Evolutionary conservation across 1,139 yeast genomes (phyloP).

Genomic region (Hyphopichia burtonii): DNA sequence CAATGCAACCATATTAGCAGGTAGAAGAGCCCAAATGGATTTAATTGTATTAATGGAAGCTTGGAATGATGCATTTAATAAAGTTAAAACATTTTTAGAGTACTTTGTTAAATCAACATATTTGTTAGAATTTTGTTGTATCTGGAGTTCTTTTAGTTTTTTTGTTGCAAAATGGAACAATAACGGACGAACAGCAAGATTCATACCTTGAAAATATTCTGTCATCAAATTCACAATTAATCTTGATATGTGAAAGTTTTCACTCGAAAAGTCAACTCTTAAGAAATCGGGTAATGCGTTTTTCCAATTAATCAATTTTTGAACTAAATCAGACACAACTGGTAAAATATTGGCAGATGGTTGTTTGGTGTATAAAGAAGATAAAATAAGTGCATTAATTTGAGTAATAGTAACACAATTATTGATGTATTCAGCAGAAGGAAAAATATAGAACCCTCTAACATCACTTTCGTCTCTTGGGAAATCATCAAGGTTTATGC

Average conservation of each 20-base stretch:
- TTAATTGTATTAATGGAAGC: constrained; percentile 80
- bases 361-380: constrained; percentile 72
- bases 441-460: constrained; percentile 63
- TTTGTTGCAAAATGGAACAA: constrained; percentile 76
- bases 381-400: constrained; percentile 71
- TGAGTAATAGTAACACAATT: constrained; percentile 81
- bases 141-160: constrained; percentile 55
- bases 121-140: constrained; percentile 41
- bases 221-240: constrained; percentile 77
- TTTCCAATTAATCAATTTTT: constrained; percentile 70
- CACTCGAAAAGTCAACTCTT: constrained; percentile 60
- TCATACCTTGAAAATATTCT: constrained; percentile 83
- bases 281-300: constrained; percentile 61
- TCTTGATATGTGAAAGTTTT: constrained; percentile 59
- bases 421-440: constrained; percentile 75
- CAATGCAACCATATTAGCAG: constrained; percentile 75
- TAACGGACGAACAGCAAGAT: constrained; percentile 77
- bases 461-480: constrained; percentile 52
- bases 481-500: constrained; percentile 53
- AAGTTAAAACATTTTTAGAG: constrained; percentile 64
- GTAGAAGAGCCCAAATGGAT: constrained; percentile 69
- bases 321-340: constrained; percentile 69
- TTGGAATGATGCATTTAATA: constrained; percentile 78
- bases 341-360: constrained; percentile 75
- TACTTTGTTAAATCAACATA: constrained; percentile 68